These are phyloP conservation scores for Spergularia marina DNA, from an alignment of 148 eudicot genomes.

Conservation along the genomic window DNA sequence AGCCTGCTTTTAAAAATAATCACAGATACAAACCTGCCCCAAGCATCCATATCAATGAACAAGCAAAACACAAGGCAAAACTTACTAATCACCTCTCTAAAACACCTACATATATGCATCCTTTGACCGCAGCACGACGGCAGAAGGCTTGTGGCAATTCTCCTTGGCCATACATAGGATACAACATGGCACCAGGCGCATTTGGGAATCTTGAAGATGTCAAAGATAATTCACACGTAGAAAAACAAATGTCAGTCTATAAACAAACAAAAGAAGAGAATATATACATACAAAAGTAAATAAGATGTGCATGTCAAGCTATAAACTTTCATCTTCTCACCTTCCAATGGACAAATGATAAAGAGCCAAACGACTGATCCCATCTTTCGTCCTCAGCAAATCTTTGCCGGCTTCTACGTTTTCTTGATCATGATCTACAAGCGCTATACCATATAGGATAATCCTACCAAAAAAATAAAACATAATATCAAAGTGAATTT, in stretches of 20 bases:
- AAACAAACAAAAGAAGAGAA: not conserved
- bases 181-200: slow-evolving; percentile 80
- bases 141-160: slow-evolving; percentile 93
- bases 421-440: slow-evolving; percentile 84
- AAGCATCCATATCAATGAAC: not conserved
- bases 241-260: slow-evolving; percentile 15
- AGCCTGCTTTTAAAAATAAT: not conserved
- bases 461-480: slow-evolving; percentile 41
- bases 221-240: slow-evolving; percentile 12
- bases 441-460: slow-evolving; percentile 74
- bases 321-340: slow-evolving; percentile 28
- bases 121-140: slow-evolving; percentile 98
- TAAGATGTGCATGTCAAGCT: not conserved
- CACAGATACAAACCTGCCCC: not conserved
- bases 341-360: slow-evolving; percentile 85
- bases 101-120: slow-evolving; percentile 81
- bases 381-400: slow-evolving; percentile 71
- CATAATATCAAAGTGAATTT: too few species aligned
- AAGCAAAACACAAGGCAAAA: slow-evolving; percentile 1
- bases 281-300: not conserved
- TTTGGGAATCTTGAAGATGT: slow-evolving; percentile 60
- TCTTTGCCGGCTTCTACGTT: slow-evolving; percentile 42
- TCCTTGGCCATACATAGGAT: slow-evolving; percentile 94
- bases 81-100: not conserved
- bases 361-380: slow-evolving; percentile 66